Base-by-base conservation (phyloP, 2,329 filamentous ascomycete genomes). In the Cladosporium sp. region DNA sequence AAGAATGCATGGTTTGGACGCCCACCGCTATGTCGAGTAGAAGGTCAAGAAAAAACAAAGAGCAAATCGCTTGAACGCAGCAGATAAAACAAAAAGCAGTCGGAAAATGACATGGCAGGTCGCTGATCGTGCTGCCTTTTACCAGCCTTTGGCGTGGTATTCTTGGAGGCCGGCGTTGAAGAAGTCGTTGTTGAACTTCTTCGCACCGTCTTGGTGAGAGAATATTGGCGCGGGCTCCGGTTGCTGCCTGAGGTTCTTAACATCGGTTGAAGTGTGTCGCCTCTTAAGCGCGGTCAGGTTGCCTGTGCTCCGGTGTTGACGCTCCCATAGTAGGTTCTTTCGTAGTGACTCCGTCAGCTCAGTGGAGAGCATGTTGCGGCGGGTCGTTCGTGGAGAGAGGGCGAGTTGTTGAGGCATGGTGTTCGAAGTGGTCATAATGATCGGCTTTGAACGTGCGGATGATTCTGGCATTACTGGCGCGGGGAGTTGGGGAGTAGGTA, bases 331-430 rank as follows among this genome's bases (percentile, higher is more conserved):
- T 13, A 98, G 83, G 61, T 96, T 88, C 59, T 90, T 87, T 18
- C 93, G 83, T 3, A 98, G 82, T 18, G 89, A 95, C 67, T 95
- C 90, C 2, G 92, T 96, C 49, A 98, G 76, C 72, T 98, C 93
- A 0, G 88, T 94, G 7, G 88, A 86, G 50, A 98, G 79, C 93
- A 98, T 98, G 69, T 96, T 94, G 53, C 91, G 82, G 45, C 93
- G 82, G 0, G 91, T 96, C 0, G 92, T 96, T 51, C 90, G 83
- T 3, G 93, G 93, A 4, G 93, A 97, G 57, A 95, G 78, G 1
- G 89, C 87, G 11, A 63, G 54, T 50, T 61, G 59, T 27, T 59
- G 54, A 57, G 45, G 45, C 27, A 48, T 48, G 5, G 74, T 74
- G 51, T 83, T 83, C n/a, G 79, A 79, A 16, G 85, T 79, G 12